Conservation (phyloP, 257 asterid genomes). For the Solanum commersonii region DNA sequence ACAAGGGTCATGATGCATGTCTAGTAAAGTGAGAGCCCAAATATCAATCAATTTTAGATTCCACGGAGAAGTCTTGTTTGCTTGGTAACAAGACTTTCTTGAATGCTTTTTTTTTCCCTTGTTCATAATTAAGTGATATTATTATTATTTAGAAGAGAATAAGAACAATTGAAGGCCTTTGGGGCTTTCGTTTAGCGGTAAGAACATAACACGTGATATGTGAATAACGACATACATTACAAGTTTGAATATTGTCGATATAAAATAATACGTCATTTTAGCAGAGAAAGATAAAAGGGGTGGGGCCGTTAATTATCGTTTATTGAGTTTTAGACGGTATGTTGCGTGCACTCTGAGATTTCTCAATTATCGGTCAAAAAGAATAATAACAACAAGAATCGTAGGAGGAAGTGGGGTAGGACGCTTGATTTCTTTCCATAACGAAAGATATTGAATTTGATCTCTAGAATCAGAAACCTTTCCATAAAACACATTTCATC, state of each 20-base stretch:
- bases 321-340: background rate
- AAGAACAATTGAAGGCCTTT: background rate
- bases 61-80: conserved; percentile 30
- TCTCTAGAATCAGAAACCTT: background rate
- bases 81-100: background rate
- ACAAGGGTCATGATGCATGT: conserved; percentile 86
- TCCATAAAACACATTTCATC: background rate
- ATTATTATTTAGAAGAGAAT: background rate
- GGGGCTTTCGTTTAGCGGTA: background rate
- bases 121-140: background rate
- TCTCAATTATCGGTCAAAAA: background rate
- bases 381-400: background rate
- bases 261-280: background rate
- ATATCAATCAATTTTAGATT: conserved; percentile 47
- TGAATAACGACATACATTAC: background rate
- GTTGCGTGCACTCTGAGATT: too few species aligned
- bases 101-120: background rate
- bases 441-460: background rate
- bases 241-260: background rate
- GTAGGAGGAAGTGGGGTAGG: background rate
- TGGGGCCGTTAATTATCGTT: background rate
- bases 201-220: background rate
- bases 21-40: conserved; percentile 55
- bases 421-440: background rate
- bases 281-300: background rate